phyloP scores from a whole-genome alignment of 208 protist species.

The Leishmania gerbilli region DNA sequence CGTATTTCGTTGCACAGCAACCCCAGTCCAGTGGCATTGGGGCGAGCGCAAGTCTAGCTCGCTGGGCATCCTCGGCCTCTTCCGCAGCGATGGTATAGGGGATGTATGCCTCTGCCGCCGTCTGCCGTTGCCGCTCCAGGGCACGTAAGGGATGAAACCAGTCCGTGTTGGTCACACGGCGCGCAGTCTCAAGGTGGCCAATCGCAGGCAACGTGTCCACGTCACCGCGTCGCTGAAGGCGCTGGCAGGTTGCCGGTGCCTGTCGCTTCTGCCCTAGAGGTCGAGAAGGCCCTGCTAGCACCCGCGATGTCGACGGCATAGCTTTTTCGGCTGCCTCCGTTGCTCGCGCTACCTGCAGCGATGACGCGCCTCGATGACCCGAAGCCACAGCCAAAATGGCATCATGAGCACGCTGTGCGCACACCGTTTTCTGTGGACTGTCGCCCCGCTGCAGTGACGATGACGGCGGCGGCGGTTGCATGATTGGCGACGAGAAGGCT shows the following conservation, averaged over 20 bases:
- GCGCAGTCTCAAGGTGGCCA: no score
- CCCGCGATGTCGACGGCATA: neutral
- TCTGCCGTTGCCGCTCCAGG: conserved; percentile 4
- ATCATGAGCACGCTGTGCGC: neutral
- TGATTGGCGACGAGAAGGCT: neutral
- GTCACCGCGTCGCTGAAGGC: neutral
- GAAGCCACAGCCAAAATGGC: neutral
- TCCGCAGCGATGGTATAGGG: conserved; percentile 6
- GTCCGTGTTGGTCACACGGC: neutral
- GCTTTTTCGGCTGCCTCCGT: neutral
- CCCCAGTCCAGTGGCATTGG: neutral
- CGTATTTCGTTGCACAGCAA: neutral
- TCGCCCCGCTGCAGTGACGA: neutral
- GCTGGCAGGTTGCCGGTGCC: neutral
- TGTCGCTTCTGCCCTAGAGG: neutral
- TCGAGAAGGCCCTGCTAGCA: neutral
- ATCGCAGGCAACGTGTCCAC: neutral
- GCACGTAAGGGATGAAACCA: conserved; percentile 10
- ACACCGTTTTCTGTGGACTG: neutral
- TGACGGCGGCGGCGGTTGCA: neutral
- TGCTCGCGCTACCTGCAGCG: neutral
- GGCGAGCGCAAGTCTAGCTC: neutral
- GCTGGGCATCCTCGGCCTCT: conserved; percentile 5
- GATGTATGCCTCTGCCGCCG: conserved; percentile 6
- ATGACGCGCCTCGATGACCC: neutral